Evolutionary conservation across 208 protist genomes (phyloP), one percentile per base, ranked within the genome.

Genomic region (Trypanosoma conorhini): DNA sequence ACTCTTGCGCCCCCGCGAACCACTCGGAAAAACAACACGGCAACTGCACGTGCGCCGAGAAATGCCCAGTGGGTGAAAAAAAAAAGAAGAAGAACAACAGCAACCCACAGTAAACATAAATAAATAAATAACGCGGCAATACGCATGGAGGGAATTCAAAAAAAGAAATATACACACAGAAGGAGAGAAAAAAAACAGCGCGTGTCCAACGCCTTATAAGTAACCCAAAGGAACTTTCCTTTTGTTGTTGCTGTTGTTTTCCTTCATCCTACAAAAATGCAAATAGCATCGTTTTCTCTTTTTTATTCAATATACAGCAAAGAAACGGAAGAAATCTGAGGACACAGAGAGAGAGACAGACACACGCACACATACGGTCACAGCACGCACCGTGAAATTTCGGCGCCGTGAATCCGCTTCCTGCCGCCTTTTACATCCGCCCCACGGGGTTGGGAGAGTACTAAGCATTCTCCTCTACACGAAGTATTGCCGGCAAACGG

Each of bases 271-370:
- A 12, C 5, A 52, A 52, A 9, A 54, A 54, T 24, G 7, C 22
- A 54, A 54, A 24, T 54, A 24, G 26, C 12, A 54, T 4, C 50
- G 22, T n/a, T 24, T 46, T 46, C 15, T n/a, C 1, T 3, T 13
- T 19, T 46, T 19, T 19, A 19, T 13, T 46, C 17, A 46, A 38
- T 38, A 38, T 38, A 38, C 33, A 9, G 33, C 46, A 3, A n/a
- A 21, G 42, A 10, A 10, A 28, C 24, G 62, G 28, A 26, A 48
- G 50, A 31, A 54, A 9, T 26, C 13, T 28, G 4, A 15, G 40
- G 17, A 62, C n/a, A 62, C 9, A 62, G 8, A 12, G 33, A 38
- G 2, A 64, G 44, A 64, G 26, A 64, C 22, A 50, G 5, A 64
- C 33, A 50, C 22, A 44, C 48, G 51, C 17, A 64, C 51, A 54